These are phyloP conservation scores for Daldinia bambusicola DNA, from an alignment of 495 filamentous ascomycete species.

Conservation along the genomic window DNA sequence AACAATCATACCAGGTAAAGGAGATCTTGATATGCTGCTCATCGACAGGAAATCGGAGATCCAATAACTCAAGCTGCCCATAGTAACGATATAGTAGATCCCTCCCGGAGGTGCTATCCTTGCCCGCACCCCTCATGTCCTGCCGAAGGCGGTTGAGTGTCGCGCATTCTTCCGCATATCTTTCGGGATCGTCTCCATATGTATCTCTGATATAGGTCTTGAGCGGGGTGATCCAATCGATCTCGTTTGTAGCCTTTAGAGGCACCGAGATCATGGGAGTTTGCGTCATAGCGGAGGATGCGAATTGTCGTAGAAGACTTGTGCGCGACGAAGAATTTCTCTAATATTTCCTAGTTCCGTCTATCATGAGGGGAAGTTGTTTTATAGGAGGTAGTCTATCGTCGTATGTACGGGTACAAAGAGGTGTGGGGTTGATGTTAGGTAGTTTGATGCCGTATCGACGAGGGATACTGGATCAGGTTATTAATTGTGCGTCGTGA, in stretches of 20 bases:
- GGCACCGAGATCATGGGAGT: conserved; percentile 93
- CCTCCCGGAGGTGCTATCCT: conserved; percentile 92
- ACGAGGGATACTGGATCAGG: conserved; percentile 8
- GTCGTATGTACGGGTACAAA: conserved; percentile 7
- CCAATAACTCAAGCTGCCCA: conserved; percentile 92
- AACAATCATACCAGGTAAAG: conserved; percentile 85
- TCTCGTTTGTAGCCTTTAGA: conserved; percentile 98
- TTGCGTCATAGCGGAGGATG: conserved; percentile 69
- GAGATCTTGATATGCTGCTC: conserved; percentile 99
- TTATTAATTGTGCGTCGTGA: conserved; percentile 13
- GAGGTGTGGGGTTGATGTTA: conserved; percentile 25
- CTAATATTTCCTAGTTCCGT: not conserved
- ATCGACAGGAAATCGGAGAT: conserved; percentile 95
- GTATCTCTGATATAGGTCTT: conserved; percentile 93
- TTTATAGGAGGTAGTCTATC: conserved; percentile 7
- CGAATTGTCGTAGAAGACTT: conserved; percentile 14
- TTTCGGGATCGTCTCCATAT: conserved; percentile 95
- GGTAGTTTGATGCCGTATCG: conserved; percentile 18
- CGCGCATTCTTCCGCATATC: conserved; percentile 92
- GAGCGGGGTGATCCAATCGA: conserved; percentile 95
- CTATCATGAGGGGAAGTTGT: conserved; percentile 24
- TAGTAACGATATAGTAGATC: conserved; percentile 98
- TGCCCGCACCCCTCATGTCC: conserved; percentile 98
- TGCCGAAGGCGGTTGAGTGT: conserved; percentile 97
- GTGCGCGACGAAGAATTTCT: conserved; percentile 4